A percentile compares a stretch with the other conserved stretches of the same genome.
phyloP scores from a whole-genome alignment of 2,329 filamentous ascomycete genomes.

The Aspergillus calidoustus region DNA sequence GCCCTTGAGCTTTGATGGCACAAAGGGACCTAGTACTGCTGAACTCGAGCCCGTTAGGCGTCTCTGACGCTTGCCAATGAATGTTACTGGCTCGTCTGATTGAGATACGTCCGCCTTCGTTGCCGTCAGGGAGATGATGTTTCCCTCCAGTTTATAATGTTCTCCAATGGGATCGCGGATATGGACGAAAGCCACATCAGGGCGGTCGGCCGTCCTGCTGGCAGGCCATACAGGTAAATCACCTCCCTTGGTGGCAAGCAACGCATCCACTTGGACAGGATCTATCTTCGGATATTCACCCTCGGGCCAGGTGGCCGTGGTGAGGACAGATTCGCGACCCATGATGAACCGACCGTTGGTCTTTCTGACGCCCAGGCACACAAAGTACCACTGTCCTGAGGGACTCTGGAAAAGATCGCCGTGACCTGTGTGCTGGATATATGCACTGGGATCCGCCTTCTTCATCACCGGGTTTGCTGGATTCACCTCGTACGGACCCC shows the following conservation, averaged over 20 bases:
- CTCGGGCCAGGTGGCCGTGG: slow-evolving; percentile 30
- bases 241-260: too few relatives aligned
- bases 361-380: slow-evolving; percentile 25
- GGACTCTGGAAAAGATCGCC: slow-evolving; percentile 28
- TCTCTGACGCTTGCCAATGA: slow-evolving; percentile 34
- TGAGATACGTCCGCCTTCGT: slow-evolving; percentile 13
- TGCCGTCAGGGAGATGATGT: neutral
- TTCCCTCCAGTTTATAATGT: neutral
- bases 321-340: slow-evolving; percentile 43
- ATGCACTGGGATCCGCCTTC: slow-evolving; percentile 21
- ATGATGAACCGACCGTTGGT: slow-evolving; percentile 28
- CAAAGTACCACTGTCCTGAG: slow-evolving; percentile 27
- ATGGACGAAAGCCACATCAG: too few relatives aligned
- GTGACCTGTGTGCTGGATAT: slow-evolving; percentile 30
- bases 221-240: too few relatives aligned
- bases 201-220: too few relatives aligned
- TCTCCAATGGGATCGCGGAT: too few relatives aligned
- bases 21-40: slow-evolving; percentile 9
- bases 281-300: slow-evolving; percentile 5
- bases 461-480: slow-evolving; percentile 51
- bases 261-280: too few relatives aligned
- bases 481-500: slow-evolving; percentile 52
- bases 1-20: neutral
- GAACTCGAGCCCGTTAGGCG: slow-evolving; percentile 20
- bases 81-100: slow-evolving; percentile 28